Base-by-base conservation (phyloP, 2,329 filamentous ascomycete species). In the Massarina eburnea region DNA sequence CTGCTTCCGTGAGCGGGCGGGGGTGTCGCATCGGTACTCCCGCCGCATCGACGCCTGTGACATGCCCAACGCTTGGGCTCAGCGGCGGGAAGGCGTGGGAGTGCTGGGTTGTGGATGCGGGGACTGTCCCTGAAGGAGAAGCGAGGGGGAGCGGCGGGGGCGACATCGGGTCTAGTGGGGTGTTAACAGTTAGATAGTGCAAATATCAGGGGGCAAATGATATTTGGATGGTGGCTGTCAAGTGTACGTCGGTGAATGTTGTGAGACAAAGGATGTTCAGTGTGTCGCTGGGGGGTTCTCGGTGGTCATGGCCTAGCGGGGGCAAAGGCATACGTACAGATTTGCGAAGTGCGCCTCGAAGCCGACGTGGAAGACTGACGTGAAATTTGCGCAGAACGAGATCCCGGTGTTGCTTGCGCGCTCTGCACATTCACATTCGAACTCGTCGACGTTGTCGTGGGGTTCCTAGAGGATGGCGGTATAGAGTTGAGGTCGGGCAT, bases 1-100 rank as follows among this genome's bases (percentile, higher is more conserved):
- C 92, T 3, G 90, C 88, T 1, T 90, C 85, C 0, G 92, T 96
- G 67, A 96, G 74, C 3, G 91, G 91, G 27, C 89, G 82, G 5
- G 92, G 91, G 68, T 96, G 91, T 52, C 92, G 83, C 59, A 95
- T 73, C 3, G 92, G 91, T 10, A 75, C 59, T 0, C 87, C 88
- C 45, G 83, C 39, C 14, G 61, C 51, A 43, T 68, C 59, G 36
- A 58, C 61, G 45, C 51, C 62, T n/a, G 59, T 49, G 17, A 58
- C 43, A 29, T 59, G 52, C 18, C 57, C 57, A 4, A 56, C 48
- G 39, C 57, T 57, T 8, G 71, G 70, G 42, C 67, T 71, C 21
- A 71, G 52, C 10, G 68, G 66, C 4, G 66, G 67, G 35, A 70
- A 71, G 1, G 64, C 45, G 24, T 64, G 56, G 51, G 59, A 51